A percentile compares a stretch with the other conserved stretches of the same genome.
Evolutionary conservation across 2,329 filamentous ascomycete species (phyloP).

Genomic region (Lecanicillium sp.): DNA sequence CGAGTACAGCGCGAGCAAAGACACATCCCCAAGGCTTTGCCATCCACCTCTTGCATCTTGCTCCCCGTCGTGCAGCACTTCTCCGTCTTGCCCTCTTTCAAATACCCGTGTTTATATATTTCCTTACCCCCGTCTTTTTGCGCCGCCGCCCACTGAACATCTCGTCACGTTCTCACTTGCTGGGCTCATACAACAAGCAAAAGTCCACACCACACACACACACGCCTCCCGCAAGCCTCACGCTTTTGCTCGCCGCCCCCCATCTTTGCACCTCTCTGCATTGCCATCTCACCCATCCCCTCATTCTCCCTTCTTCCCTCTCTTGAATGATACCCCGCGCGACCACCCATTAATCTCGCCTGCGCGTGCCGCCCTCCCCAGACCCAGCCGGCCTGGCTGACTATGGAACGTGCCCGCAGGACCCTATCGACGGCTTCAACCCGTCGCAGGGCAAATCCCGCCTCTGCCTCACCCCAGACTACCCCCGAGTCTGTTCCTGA

Average conservation of each 20-base stretch:
- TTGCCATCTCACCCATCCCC: background rate
- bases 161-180: conserved; percentile 14
- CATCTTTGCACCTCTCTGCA: conserved; percentile 1
- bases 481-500: conserved; percentile 27
- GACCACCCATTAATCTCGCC: background rate
- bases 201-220: conserved; percentile 8
- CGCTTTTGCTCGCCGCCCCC: background rate
- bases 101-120: conserved; percentile 14
- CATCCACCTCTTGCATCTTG: conserved; percentile 19
- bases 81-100: conserved; percentile 12
- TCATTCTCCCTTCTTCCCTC: background rate
- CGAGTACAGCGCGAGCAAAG: conserved; percentile 18
- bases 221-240: background rate
- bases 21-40: conserved; percentile 17
- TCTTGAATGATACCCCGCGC: conserved; percentile 7
- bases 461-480: conserved; percentile 30
- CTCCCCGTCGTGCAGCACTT: conserved; percentile 12
- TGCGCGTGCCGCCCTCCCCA: conserved; percentile 8
- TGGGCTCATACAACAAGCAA: conserved; percentile 13
- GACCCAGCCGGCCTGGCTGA: conserved; percentile 11
- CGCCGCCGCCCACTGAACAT: background rate
- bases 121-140: conserved; percentile 6
- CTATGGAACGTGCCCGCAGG: conserved; percentile 33
- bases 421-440: conserved; percentile 19
- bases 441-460: conserved; percentile 27